A percentile compares a stretch with the other conserved stretches of the same genome.
Evolutionary conservation across 1,284 basidiomycete species (phyloP).

Genomic region (Coniferiporia sulphurascens): DNA sequence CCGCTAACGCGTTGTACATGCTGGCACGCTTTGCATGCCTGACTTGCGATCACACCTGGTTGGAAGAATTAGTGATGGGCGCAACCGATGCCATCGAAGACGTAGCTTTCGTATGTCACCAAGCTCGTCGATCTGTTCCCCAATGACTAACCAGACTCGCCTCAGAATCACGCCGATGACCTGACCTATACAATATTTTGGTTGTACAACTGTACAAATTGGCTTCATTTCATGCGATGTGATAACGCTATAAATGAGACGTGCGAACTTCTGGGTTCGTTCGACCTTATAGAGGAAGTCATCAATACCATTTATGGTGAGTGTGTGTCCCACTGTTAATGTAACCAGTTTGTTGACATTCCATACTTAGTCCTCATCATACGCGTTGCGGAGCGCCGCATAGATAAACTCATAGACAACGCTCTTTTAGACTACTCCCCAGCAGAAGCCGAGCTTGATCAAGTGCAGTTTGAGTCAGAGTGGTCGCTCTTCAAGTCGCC

Average conservation of each 20-base stretch:
- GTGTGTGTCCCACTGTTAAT: constrained; percentile 19
- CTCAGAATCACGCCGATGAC: constrained; percentile 77
- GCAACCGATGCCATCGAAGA: constrained; percentile 92
- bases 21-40: constrained; percentile 84
- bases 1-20: constrained; percentile 79
- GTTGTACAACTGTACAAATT: constrained; percentile 87
- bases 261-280: constrained; percentile 77
- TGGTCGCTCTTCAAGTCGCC: constrained; percentile 84
- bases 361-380: constrained; percentile 81
- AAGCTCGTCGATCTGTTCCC: constrained; percentile 9
- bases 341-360: constrained; percentile 5
- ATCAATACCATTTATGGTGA: constrained; percentile 91
- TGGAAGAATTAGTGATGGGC: constrained; percentile 88
- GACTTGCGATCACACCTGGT: constrained; percentile 81
- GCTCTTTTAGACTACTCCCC: constrained; percentile 84
- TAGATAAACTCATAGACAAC: constrained; percentile 82
- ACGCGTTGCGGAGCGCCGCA: constrained; percentile 83
- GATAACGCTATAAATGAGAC: constrained; percentile 71
- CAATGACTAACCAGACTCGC: constrained; percentile 10
- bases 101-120: constrained; percentile 74
- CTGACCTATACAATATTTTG: constrained; percentile 88
- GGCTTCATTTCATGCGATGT: constrained; percentile 86
- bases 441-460: constrained; percentile 72
- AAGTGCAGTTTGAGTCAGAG: constrained; percentile 91
- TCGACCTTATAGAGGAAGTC: constrained; percentile 79